Conservation (phyloP, 495 filamentous ascomycete genomes). For the Aspergillus saccharolyticus region DNA sequence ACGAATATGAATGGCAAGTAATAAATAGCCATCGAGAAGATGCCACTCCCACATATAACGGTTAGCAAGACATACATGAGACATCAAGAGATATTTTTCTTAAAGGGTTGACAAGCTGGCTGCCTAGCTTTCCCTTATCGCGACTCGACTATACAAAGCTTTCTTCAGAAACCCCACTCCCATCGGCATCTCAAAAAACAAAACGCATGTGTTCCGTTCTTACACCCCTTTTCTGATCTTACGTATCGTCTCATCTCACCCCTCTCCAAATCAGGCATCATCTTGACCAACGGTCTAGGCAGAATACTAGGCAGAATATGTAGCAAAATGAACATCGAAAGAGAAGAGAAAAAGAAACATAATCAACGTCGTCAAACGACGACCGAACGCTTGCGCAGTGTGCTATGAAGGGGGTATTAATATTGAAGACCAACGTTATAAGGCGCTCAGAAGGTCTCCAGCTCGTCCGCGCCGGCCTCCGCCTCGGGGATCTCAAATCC, state of each 20-base stretch:
- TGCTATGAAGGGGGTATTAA: slow-evolving; percentile 21
- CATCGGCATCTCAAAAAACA: not conserved
- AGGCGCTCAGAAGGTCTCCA: slow-evolving; percentile 46
- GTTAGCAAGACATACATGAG: not conserved
- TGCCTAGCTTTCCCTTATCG: not conserved
- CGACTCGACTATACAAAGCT: not conserved
- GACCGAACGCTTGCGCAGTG: not conserved
- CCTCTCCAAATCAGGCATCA: not conserved
- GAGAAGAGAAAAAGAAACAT: not conserved
- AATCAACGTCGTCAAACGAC: slow-evolving; percentile 2
- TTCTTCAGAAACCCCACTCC: not conserved
- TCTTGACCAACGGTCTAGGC: not conserved
- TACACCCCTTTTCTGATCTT: not conserved
- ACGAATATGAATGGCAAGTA: not conserved
- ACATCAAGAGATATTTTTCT: not conserved
- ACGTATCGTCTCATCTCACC: not conserved
- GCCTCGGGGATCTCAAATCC: slow-evolving; percentile 20
- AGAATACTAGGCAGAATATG: not conserved
- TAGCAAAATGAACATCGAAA: not conserved
- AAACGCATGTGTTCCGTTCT: not conserved
- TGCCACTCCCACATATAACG: not conserved
- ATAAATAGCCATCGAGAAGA: not conserved
- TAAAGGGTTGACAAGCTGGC: not conserved
- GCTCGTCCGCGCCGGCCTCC: slow-evolving; percentile 37
- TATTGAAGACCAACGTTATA: slow-evolving; percentile 13